Base-by-base conservation (phyloP, 202 grass and related monocot genomes). In the Panicum virgatum region DNA sequence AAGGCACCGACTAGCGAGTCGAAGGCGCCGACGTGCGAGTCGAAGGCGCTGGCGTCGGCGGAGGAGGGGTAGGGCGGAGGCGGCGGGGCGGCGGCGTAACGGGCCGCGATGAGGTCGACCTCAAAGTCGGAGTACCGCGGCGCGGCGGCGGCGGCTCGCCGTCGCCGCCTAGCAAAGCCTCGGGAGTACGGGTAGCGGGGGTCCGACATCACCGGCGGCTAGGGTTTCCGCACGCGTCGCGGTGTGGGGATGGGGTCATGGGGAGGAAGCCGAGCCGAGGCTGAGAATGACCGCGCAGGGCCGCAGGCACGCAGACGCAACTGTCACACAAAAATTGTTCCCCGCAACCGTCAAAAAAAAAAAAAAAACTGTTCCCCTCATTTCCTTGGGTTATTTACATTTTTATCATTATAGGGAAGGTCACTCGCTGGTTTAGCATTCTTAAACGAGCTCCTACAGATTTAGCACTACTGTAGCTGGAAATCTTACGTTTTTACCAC, bases 171-270 rank as follows among this genome's bases (percentile, higher is more conserved):
- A 64, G 10, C 7, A 80, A 69, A 38, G 51, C 50, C 82, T 32
- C 73, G 61, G 22, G 32, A 81, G 73, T 85, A 89, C n/a, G 83
- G 80, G 63, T 98, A 85, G 50, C 69, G 59, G 34, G 86, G 80
- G 72, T 88, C 85, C 44, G 92, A 92, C 96, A 95, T 98, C 66
- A 82, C 20, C 54, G 66, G 82, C 47, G 80, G 76, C 88, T 92
- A 86, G 92, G 89, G 92, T 87, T 88, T 85, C 47, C 73, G 30
- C 43, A 54, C 63, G 36, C 22, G 34, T 29, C 8, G 59, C 27
- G 64, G 38, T 39, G 71, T 46, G 62, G 51, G 20, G 5, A 65
- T 44, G 60, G 60, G 18, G 12, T n/a, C n/a, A 65, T 44, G 60
- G 60, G 18, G 12, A 53, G 23, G 15, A 16, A 25, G 58, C 66